Evolutionary conservation across 108 stramenopile species (phyloP), one percentile per base, ranked within the genome.

Genomic region (Fragilariopsis cylindrus): DNA sequence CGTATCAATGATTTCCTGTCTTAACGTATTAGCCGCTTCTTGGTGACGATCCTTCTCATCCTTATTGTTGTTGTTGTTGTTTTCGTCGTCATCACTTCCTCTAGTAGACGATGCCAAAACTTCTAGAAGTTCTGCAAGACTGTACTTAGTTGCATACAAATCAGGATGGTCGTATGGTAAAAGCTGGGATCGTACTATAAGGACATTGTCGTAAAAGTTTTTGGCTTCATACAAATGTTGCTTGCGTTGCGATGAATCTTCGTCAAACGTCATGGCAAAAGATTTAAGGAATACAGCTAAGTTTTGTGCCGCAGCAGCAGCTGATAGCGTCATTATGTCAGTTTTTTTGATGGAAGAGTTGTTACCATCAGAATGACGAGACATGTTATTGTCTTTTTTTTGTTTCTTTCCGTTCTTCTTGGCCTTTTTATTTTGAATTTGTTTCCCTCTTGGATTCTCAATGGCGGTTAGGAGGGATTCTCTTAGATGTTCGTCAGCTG

Each of bases 261-360:
- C 58, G 65, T 67, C 52, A 49, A 67, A 30, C 71, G 70, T 85
- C 77, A 76, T 88, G 79, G 81, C 88, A 68, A 84, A 76, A 46
- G 77, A 63, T 76, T 92, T 95, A 21, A 92, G 76, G 81, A 95
- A 91, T 44, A 95, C 89, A 48, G 94, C 94, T 48, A 95, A 74
- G 73, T 95, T 92, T 70, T 95, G 94, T 16, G 88, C 94, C 39
- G 92, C 91, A n/a, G 90, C 77, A 46, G 94, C 91, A 18, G 91
- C 87, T 0, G 92, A 90, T 4, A 92, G 79, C 8, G 94, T 95
- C 30, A 30, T 2, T 30, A 30, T 30, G 30, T 30, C 30, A 30
- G 30, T 30, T 30, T 30, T 30, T 63, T 79, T 52, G 46, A 68
- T 18, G 7, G 65, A 65, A 5, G 7, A 12, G 45, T 3, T n/a